These are phyloP conservation scores for Oidiodendron maius DNA, from an alignment of 495 filamentous ascomycete genomes.

Conservation along the genomic window DNA sequence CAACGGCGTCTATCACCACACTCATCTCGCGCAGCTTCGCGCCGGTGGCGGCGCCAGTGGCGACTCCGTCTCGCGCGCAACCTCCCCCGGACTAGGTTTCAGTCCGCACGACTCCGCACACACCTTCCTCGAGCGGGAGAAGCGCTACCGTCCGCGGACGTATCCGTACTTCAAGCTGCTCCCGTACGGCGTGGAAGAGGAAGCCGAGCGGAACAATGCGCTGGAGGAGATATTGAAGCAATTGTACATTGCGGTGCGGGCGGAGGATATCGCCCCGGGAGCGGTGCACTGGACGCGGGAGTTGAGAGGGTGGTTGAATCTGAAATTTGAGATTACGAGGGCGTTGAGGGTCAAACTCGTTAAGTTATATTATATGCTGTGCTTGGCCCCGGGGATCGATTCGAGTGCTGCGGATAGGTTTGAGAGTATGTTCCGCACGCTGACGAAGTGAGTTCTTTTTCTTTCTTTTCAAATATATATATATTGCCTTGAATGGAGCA, in stretches of 20 bases:
- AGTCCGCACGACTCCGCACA: conserved; percentile 15
- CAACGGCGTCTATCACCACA: no score
- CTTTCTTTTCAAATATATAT: neutral
- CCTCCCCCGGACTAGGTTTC: conserved; percentile 20
- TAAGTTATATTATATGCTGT: conserved; percentile 89
- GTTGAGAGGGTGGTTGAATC: conserved; percentile 85
- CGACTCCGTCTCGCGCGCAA: conserved; percentile 23
- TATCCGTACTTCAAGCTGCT: conserved; percentile 88
- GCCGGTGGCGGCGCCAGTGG: conserved; percentile 2
- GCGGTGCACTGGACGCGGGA: conserved; percentile 97
- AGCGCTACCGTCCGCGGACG: conserved; percentile 78
- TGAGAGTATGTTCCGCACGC: conserved; percentile 88
- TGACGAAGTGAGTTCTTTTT: conserved; percentile 84
- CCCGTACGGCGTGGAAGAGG: conserved; percentile 79
- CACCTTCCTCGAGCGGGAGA: conserved; percentile 22
- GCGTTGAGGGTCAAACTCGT: conserved; percentile 77
- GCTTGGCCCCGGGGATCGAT: conserved; percentile 87
- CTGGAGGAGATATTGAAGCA: conserved; percentile 83
- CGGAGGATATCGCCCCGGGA: conserved; percentile 89
- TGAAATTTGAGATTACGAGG: conserved; percentile 93
- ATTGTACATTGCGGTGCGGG: conserved; percentile 83
- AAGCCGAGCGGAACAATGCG: conserved; percentile 62
- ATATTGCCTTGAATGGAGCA: no score
- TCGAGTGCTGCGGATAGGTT: conserved; percentile 78
- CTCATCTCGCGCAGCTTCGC: no score